phyloP scores from a whole-genome alignment of 768 basidiomycete species.

The Boletus subparvulus region DNA sequence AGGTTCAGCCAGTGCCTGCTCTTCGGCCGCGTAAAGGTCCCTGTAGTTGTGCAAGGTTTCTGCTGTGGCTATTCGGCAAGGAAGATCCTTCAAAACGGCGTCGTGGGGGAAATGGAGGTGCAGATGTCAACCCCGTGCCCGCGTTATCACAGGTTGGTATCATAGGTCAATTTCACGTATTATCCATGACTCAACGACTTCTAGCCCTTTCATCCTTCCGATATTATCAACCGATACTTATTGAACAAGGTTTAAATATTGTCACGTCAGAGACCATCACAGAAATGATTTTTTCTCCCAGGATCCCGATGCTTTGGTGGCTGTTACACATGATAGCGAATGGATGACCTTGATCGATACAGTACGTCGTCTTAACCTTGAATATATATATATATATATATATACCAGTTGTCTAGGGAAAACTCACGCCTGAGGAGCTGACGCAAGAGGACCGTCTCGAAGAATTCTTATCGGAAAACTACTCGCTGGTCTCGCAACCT shows the following conservation, averaged over 20 bases:
- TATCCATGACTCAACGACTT: neutral
- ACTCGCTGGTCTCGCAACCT: neutral
- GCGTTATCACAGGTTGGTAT: constrained; percentile 2
- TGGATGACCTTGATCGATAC: constrained; percentile 5
- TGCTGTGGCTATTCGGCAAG: neutral
- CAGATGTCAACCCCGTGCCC: neutral
- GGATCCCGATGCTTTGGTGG: neutral
- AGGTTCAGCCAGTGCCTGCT: neutral
- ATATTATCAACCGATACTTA: constrained; percentile 4
- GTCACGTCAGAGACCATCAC: neutral
- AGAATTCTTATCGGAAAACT: neutral
- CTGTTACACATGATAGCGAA: constrained; percentile 8
- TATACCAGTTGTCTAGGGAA: neutral
- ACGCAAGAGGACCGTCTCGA: neutral
- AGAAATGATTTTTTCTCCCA: neutral
- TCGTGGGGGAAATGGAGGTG: neutral
- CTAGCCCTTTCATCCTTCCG: constrained; percentile 10
- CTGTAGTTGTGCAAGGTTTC: neutral
- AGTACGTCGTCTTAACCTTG: neutral
- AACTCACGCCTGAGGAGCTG: neutral
- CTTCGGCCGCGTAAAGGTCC: neutral
- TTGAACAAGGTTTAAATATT: neutral
- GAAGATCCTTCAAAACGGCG: neutral
- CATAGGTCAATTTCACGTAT: neutral
- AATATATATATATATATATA: no score